These are phyloP conservation scores for Mrakia blollopis DNA, from an alignment of 768 basidiomycete species.

Conservation along the genomic window DNA sequence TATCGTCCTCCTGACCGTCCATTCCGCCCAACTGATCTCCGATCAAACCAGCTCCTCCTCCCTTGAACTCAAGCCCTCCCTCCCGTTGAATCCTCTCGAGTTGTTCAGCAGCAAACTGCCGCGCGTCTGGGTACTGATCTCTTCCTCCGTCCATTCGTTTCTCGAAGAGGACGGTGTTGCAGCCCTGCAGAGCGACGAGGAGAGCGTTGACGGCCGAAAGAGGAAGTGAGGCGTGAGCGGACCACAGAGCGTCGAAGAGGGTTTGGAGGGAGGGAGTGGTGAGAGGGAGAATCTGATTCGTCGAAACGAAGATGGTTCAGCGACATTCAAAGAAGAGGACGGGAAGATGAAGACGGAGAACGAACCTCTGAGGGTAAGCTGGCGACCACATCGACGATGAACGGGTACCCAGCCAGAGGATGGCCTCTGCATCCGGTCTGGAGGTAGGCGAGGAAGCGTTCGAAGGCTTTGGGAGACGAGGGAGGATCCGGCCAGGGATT, in stretches of 20 bases:
- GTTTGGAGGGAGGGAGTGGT: not conserved
- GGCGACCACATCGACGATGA: not conserved
- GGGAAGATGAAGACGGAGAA: not conserved
- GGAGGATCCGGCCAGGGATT: not conserved
- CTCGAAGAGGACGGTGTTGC: not conserved
- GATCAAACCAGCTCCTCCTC: not conserved
- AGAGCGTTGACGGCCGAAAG: not conserved
- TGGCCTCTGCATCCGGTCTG: not conserved
- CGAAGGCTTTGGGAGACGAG: not conserved
- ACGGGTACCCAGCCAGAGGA: not conserved
- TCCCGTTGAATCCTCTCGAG: not conserved
- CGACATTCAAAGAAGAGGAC: not conserved
- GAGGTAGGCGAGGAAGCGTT: not conserved
- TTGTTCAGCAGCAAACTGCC: not conserved
- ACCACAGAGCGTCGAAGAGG: constrained; percentile 7
- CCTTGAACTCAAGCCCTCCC: not conserved
- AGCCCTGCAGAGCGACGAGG: not conserved
- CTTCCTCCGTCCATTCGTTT: not conserved
- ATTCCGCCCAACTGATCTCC: not conserved
- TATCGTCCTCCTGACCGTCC: not conserved
- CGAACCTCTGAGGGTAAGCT: not conserved
- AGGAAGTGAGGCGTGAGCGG: not conserved
- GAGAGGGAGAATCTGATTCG: not conserved
- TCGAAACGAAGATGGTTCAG: too few species aligned
- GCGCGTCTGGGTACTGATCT: not conserved